Percentiles rank a stretch among this genome's conserved stretches.
Conservation (phyloP, 768 basidiomycete genomes). For the Boletus huronensis region DNA sequence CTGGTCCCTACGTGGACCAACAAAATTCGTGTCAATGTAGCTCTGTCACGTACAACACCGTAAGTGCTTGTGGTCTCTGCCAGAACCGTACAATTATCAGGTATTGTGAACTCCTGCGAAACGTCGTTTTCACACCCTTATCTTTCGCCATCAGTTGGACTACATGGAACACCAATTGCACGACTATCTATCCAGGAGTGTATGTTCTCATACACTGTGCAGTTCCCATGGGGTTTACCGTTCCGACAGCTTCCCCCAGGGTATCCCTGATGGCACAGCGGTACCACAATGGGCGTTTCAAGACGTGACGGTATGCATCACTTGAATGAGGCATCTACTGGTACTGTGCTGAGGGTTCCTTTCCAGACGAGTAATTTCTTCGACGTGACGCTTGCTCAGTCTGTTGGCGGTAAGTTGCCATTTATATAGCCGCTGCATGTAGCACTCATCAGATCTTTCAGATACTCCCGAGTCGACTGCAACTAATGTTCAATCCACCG, state of each 20-base stretch:
- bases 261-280: slow-evolving; percentile 45
- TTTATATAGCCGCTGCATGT: neutral
- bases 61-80: slow-evolving; percentile 58
- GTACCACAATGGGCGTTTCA: slow-evolving; percentile 65
- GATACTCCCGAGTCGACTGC: slow-evolving; percentile 45
- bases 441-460: slow-evolving; percentile 13
- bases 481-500: slow-evolving; percentile 30
- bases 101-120: slow-evolving; percentile 22
- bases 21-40: slow-evolving; percentile 48
- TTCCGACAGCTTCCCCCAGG: slow-evolving; percentile 40
- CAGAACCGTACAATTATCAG: slow-evolving; percentile 41
- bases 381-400: slow-evolving; percentile 38
- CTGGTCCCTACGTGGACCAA: slow-evolving; percentile 31
- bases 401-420: slow-evolving; percentile 21
- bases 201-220: slow-evolving; percentile 4
- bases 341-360: slow-evolving; percentile 2
- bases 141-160: slow-evolving; percentile 42
- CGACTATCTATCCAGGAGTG: slow-evolving; percentile 32
- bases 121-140: neutral
- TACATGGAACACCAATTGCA: slow-evolving; percentile 48
- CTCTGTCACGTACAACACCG: slow-evolving; percentile 51
- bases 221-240: neutral
- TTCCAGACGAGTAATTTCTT: slow-evolving; percentile 37
- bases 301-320: slow-evolving; percentile 43
- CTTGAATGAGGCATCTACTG: neutral